A percentile compares a stretch with the other conserved stretches of the same genome.
Evolutionary conservation across 176 grass and related monocot genomes (phyloP).

Genomic region (Oryza glaberrima): DNA sequence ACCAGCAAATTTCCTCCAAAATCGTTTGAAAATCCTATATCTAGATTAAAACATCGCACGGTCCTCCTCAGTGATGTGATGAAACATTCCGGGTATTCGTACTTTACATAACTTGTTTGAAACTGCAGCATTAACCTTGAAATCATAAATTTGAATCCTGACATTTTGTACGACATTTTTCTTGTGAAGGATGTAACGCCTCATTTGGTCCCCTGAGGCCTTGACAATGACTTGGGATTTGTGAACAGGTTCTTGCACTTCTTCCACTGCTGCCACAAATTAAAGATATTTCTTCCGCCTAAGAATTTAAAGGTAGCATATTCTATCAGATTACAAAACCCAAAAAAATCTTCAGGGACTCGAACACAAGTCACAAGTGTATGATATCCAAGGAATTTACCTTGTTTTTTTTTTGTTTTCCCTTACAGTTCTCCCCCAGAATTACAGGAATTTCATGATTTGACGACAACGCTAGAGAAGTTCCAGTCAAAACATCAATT

Average conservation of each 20-base stretch:
- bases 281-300: constrained; percentile 8
- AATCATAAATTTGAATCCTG: background rate
- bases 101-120: background rate
- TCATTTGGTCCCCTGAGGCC: background rate
- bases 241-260: background rate
- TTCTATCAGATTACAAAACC: background rate
- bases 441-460: background rate
- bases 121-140: background rate
- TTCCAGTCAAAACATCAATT: constrained; percentile 3
- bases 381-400: background rate
- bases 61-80: background rate
- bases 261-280: background rate
- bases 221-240: too few relatives aligned
- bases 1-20: background rate
- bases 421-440: background rate
- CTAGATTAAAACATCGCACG: background rate
- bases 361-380: background rate
- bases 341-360: background rate
- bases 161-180: background rate
- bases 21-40: background rate
- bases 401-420: background rate
- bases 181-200: background rate
- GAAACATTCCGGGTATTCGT: too few relatives aligned
- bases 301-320: background rate
- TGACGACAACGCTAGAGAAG: background rate